Conservation (phyloP, 805 yeast species). For the Aciculoconidium aculeatum region DNA sequence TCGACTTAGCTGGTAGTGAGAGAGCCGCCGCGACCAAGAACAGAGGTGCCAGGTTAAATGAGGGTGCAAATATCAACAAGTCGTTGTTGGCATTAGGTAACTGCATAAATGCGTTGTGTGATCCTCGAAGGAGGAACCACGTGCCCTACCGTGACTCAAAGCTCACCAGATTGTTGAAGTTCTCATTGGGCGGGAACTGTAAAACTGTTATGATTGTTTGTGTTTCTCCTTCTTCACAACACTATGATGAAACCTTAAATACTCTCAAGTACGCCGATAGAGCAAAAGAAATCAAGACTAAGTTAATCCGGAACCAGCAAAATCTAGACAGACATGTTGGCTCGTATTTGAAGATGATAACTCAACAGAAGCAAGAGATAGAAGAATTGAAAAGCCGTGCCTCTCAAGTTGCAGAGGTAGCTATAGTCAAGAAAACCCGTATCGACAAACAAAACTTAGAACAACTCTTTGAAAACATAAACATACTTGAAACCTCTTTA, state of each 20-base stretch:
- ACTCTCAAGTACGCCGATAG: conserved; percentile 88
- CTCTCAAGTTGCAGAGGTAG: conserved; percentile 17
- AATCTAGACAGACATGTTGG: conserved; percentile 80
- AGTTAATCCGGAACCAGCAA: conserved; percentile 65
- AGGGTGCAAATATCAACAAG: conserved; percentile 91
- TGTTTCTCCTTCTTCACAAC: conserved; percentile 77
- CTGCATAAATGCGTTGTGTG: conserved; percentile 89
- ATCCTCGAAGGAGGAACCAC: conserved; percentile 59
- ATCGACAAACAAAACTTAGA: conserved; percentile 27
- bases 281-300: conserved; percentile 86
- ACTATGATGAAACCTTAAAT: conserved; percentile 89
- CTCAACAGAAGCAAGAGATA: conserved; percentile 72
- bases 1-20: conserved; percentile 94
- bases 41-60: conserved; percentile 72
- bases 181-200: conserved; percentile 90
- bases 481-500: conserved; percentile 35
- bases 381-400: conserved; percentile 60
- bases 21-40: conserved; percentile 87
- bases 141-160: conserved; percentile 91
- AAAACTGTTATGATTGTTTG: conserved; percentile 96
- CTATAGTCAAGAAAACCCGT: too few relatives aligned
- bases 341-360: conserved; percentile 75
- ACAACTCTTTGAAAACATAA: conserved; percentile 38
- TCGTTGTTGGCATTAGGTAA: conserved; percentile 87
- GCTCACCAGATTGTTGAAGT: conserved; percentile 77